phyloP scores from a whole-genome alignment of 768 basidiomycete species.

The Mycena chlorophos region DNA sequence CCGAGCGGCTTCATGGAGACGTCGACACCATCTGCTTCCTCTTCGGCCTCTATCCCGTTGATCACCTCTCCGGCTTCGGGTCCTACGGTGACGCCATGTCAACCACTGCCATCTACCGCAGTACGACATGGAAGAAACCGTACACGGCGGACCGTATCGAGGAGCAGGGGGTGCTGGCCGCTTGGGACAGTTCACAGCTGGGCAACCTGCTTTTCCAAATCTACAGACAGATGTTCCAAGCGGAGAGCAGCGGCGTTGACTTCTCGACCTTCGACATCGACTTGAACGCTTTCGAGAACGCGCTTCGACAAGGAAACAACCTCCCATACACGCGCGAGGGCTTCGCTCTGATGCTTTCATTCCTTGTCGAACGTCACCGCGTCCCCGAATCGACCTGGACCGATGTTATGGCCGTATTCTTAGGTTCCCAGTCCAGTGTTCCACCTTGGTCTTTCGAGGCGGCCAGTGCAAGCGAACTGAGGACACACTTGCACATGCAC shows the following conservation, averaged over 20 bases:
- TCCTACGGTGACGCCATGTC: slow-evolving; percentile 43
- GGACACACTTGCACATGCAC: slow-evolving; percentile 52
- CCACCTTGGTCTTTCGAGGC: slow-evolving; percentile 19
- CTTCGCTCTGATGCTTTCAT: slow-evolving; percentile 46
- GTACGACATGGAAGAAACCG: slow-evolving; percentile 39
- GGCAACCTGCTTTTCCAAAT: slow-evolving; percentile 41
- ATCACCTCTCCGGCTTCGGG: slow-evolving; percentile 41
- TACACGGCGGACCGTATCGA: slow-evolving; percentile 22
- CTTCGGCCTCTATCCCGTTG: slow-evolving; percentile 40
- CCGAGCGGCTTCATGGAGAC: slow-evolving; percentile 36
- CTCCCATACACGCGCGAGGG: slow-evolving; percentile 50
- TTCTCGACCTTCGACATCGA: slow-evolving; percentile 3
- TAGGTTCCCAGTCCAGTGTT: slow-evolving; percentile 31
- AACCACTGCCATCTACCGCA: slow-evolving; percentile 34
- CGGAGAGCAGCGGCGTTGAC: slow-evolving; percentile 35
- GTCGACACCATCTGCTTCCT: slow-evolving; percentile 41
- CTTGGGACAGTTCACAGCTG: slow-evolving; percentile 35
- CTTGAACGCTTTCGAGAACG: slow-evolving; percentile 4
- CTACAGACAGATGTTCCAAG: slow-evolving; percentile 45
- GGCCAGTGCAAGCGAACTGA: slow-evolving; percentile 31
- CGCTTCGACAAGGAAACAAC: slow-evolving; percentile 23
- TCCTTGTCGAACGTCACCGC: slow-evolving; percentile 37
- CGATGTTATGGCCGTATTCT: slow-evolving; percentile 37
- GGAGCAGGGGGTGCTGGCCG: slow-evolving; percentile 5
- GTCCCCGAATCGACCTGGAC: slow-evolving; percentile 41